A percentile compares a stretch with the other conserved stretches of the same genome.
Conservation (phyloP, 768 basidiomycete species). For the Termitomyces sp. region DNA sequence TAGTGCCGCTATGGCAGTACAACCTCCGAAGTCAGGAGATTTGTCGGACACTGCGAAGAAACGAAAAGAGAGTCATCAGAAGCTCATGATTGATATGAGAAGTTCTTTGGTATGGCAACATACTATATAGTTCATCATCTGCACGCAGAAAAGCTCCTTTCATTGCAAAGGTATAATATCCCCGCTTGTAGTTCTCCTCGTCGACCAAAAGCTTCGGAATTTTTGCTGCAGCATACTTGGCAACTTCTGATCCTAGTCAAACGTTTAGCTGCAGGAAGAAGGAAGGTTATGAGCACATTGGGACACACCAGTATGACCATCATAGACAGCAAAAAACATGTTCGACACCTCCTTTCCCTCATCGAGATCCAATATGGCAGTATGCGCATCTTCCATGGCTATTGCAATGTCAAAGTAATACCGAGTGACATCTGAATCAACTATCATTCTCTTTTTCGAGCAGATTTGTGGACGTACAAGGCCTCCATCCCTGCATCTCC, state of each 20-base stretch:
- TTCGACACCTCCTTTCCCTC: conserved; percentile 42
- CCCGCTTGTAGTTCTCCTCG: conserved; percentile 67
- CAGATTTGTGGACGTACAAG: conserved; percentile 59
- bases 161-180: conserved; percentile 69
- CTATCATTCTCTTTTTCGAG: conserved; percentile 1
- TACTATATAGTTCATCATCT: conserved; percentile 82
- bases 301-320: conserved; percentile 89
- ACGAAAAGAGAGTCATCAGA: conserved; percentile 7
- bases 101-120: conserved; percentile 16
- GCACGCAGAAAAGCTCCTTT: conserved; percentile 90
- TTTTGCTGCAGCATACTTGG: conserved; percentile 79
- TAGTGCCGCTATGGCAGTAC: conserved; percentile 89
- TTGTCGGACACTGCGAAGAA: conserved; percentile 83
- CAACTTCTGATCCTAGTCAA: conserved; percentile 68
- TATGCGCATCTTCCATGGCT: conserved; percentile 99
- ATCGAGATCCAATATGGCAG: conserved; percentile 66
- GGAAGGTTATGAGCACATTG: not conserved
- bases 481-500: conserved; percentile 99
- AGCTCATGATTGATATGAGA: conserved; percentile 4
- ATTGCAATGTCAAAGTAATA: conserved; percentile 6
- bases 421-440: not conserved
- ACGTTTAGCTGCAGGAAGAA: conserved; percentile 7
- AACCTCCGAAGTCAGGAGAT: conserved; percentile 88
- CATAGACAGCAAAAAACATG: conserved; percentile 94
- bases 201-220: conserved; percentile 69